These are phyloP conservation scores for Fusarium incarnatum DNA, from an alignment of 2,329 filamentous ascomycete genomes.

Conservation along the genomic window DNA sequence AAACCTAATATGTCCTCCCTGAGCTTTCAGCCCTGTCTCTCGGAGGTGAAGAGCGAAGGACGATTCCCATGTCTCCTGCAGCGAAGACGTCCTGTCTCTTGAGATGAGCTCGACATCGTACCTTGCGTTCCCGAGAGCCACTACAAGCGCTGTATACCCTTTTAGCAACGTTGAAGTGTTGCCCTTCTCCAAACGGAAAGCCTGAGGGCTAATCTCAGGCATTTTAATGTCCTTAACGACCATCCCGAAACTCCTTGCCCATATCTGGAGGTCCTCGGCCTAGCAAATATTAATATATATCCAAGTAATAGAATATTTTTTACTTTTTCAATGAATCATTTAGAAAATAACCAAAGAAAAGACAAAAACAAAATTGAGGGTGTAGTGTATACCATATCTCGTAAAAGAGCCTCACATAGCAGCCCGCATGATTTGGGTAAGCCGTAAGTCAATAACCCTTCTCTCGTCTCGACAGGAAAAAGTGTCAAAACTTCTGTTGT, in stretches of 20 bases:
- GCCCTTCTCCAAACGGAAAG: slow-evolving; percentile 44
- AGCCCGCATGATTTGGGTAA: slow-evolving; percentile 42
- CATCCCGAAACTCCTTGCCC: slow-evolving; percentile 41
- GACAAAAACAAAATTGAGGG: slow-evolving; percentile 12
- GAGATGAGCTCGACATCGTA: slow-evolving; percentile 44
- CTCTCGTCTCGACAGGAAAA: slow-evolving; percentile 43
- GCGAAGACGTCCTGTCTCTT: slow-evolving; percentile 37
- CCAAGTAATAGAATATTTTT: neutral
- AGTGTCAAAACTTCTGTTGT: slow-evolving; percentile 44
- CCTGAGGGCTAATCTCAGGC: slow-evolving; percentile 44
- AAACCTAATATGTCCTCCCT: slow-evolving; percentile 43
- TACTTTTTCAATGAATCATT: neutral
- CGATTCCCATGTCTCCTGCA: slow-evolving; percentile 42
- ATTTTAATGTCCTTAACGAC: slow-evolving; percentile 41
- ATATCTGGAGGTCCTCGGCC: slow-evolving; percentile 41
- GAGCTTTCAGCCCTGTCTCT: slow-evolving; percentile 43
- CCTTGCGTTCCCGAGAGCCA: slow-evolving; percentile 43
- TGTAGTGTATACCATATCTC: slow-evolving; percentile 36
- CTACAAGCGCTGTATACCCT: slow-evolving; percentile 44
- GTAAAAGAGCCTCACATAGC: slow-evolving; percentile 39
- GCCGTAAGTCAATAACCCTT: slow-evolving; percentile 42
- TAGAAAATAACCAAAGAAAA: neutral
- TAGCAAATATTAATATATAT: slow-evolving; percentile 19
- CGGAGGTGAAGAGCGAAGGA: slow-evolving; percentile 41
- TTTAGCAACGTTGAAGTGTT: slow-evolving; percentile 45